Evolutionary conservation across 106 monocot genomes (phyloP), one percentile per base, ranked within the genome.

Genomic region (Alisma plantagoaquatica): DNA sequence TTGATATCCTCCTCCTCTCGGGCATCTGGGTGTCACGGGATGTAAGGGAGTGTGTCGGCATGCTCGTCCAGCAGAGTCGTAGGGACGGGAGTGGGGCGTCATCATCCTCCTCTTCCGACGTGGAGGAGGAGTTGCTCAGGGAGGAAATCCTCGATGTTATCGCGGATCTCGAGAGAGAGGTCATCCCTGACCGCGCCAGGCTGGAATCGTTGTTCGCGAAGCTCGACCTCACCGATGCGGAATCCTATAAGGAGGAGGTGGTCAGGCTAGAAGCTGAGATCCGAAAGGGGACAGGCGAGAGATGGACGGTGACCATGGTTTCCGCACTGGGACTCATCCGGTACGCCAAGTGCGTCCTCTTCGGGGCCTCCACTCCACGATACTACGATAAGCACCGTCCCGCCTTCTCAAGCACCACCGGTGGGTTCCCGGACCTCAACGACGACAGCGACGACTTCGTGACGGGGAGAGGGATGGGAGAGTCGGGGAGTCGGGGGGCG

Each of bases 261-360:
- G 76, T 76, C 41, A 35, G 52, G 18, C 49, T 86, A 49, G 86
- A 92, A 57, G 29, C 61, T 19, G 92, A 93, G 71, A 93, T 93
- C 63, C 67, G 68, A 4, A 79, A 87, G 30, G 63, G 54, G n/a
- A 54, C 54, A 4, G 54, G 62, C 24, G 66, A 67, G 46, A 66
- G 71, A 11, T 74, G 76, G 73, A 60, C 35, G 1, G 27, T 71
- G 4, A 47, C 66, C 10, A 77, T 86, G 86, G 61, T 80, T 14
- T 66, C 79, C 2, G 60, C 77, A 10, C 77, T 79, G 43, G 86
- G 86, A 25, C 51, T 92, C 27, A 41, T 92, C 32, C 79, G 78
- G 9, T 92, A 83, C 66, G 73, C 76, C 10, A 92, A 83, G 61
- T 92, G 83, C 61, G 79, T 92, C 30, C 63, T 86, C 31, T 87